phyloP scores from a whole-genome alignment of 371 early-diverging fungal species.

The Syncephalastrum racemosum region DNA sequence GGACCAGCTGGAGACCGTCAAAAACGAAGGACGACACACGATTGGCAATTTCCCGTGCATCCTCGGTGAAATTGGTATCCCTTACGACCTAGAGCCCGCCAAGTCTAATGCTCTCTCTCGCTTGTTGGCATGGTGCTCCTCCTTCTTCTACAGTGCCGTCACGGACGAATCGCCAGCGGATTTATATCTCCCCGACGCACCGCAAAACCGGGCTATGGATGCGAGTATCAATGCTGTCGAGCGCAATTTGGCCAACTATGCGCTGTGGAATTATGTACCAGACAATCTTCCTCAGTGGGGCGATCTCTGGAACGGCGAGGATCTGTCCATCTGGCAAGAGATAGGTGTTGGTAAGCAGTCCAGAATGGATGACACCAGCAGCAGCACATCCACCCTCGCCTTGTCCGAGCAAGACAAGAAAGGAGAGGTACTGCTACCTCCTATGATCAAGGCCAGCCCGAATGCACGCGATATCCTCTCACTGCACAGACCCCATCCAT shows the following conservation, averaged over 20 bases:
- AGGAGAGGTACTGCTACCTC: conserved; percentile 4
- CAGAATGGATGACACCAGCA: neutral
- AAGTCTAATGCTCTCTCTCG: conserved; percentile 7
- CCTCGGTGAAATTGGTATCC: conserved; percentile 76
- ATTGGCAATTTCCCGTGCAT: conserved; percentile 58
- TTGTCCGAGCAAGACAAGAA: neutral
- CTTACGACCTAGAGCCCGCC: conserved; percentile 62
- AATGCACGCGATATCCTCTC: conserved; percentile 32
- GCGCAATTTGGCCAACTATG: conserved; percentile 56
- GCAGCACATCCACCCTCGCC: neutral
- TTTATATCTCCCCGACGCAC: conserved; percentile 29
- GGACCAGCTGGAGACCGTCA: conserved; percentile 55
- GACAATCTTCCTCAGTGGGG: conserved; percentile 63
- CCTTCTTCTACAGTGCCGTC: neutral
- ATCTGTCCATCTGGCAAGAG: conserved; percentile 53
- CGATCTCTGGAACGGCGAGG: conserved; percentile 77
- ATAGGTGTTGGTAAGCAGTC: neutral
- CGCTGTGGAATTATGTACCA: conserved; percentile 70
- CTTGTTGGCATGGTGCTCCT: neutral
- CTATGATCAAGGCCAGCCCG: neutral
- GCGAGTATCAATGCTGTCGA: conserved; percentile 69
- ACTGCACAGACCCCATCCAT: conserved; percentile 41
- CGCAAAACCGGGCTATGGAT: conserved; percentile 69
- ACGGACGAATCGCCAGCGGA: neutral
- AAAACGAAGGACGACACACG: conserved; percentile 48